Percentiles rank a stretch among this genome's conserved stretches.
Conservation (phyloP, 2,329 filamentous ascomycete genomes). For the Zasmidium cellare region DNA sequence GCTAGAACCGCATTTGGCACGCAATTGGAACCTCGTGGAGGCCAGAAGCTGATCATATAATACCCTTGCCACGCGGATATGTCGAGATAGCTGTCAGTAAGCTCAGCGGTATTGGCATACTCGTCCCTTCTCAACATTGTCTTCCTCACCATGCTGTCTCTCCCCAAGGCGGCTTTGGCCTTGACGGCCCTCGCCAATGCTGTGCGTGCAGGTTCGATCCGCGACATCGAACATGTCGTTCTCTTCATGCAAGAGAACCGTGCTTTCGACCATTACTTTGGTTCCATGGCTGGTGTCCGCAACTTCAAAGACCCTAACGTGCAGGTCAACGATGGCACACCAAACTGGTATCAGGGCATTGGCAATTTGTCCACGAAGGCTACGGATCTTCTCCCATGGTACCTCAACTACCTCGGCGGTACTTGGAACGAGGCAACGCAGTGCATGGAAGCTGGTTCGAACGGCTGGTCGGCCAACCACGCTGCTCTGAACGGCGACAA, state of each 20-base stretch:
- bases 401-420: constrained; percentile 55
- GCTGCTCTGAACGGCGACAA: constrained; percentile 56
- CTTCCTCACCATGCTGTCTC: constrained; percentile 7
- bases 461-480: constrained; percentile 56
- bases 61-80: not conserved
- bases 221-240: constrained; percentile 58
- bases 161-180: constrained; percentile 6
- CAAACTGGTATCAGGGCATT: constrained; percentile 51
- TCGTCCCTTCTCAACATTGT: not conserved
- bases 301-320: constrained; percentile 54
- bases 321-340: constrained; percentile 20
- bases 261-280: constrained; percentile 42
- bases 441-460: constrained; percentile 59
- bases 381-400: constrained; percentile 53
- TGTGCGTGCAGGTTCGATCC: constrained; percentile 20
- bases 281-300: constrained; percentile 16
- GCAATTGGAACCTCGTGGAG: not conserved
- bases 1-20: constrained; percentile 3
- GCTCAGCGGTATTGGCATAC: not conserved
- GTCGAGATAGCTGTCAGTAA: not conserved
- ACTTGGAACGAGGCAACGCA: constrained; percentile 53
- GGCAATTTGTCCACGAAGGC: constrained; percentile 43
- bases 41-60: not conserved
- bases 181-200: constrained; percentile 1
- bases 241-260: constrained; percentile 59